Conservation (phyloP, 495 filamentous ascomycete genomes). For the Lasiosphaeria hispida region DNA sequence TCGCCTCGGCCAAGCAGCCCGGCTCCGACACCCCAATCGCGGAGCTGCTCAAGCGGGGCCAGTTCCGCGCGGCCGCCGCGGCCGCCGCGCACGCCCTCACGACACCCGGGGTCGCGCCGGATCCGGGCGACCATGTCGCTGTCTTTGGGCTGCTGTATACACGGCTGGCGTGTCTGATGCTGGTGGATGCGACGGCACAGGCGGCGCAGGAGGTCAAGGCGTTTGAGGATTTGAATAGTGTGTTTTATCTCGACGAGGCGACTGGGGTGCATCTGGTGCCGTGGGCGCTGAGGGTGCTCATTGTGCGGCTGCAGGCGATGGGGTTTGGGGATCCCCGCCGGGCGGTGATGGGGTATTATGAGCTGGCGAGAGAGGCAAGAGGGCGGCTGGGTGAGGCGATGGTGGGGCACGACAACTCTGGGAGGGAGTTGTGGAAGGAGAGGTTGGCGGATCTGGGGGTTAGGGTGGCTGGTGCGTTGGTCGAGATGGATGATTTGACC, state of each 20-base stretch:
- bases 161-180: constrained; percentile 76
- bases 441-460: constrained; percentile 73
- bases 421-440: constrained; percentile 61
- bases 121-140: constrained; percentile 53
- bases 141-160: constrained; percentile 81
- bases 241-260: constrained; percentile 59
- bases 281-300: constrained; percentile 82
- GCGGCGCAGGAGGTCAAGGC: constrained; percentile 84
- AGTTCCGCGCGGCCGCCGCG: constrained; percentile 74
- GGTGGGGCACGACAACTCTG: constrained; percentile 40
- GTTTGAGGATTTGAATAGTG: constrained; percentile 73
- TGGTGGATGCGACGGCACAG: constrained; percentile 63
- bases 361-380: constrained; percentile 75
- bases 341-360: constrained; percentile 84
- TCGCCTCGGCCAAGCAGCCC: constrained; percentile 39
- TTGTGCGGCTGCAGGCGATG: constrained; percentile 77
- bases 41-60: constrained; percentile 54
- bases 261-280: constrained; percentile 65
- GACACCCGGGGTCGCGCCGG: constrained; percentile 42
- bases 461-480: constrained; percentile 71
- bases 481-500: constrained; percentile 88
- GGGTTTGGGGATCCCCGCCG: constrained; percentile 80
- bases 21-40: constrained; percentile 48
- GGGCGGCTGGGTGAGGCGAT: constrained; percentile 42
- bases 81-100: constrained; percentile 67